A percentile compares a stretch with the other conserved stretches of the same genome.
Evolutionary conservation across 441 rosid species (phyloP).

Genomic region (Metrosideros polymorpha): DNA sequence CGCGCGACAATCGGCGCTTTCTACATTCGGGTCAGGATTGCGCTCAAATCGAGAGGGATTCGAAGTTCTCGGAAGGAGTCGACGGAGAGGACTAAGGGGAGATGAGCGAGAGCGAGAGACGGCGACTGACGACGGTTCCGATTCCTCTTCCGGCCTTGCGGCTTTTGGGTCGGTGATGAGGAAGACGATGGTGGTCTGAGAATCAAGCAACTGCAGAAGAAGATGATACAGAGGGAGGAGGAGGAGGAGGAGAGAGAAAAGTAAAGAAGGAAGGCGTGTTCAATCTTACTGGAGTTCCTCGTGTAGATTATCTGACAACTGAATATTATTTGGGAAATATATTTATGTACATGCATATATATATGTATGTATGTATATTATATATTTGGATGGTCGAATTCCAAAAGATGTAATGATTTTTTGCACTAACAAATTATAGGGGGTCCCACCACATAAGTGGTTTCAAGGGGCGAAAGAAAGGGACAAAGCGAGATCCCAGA

Average conservation of each 20-base stretch:
- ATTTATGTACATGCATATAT: neutral
- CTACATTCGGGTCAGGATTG: neutral
- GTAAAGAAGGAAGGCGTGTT: neutral
- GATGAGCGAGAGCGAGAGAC: fast-evolving
- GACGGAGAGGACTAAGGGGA: neutral
- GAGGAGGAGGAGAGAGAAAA: neutral
- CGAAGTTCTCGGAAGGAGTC: neutral
- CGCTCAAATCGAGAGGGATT: neutral
- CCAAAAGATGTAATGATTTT: neutral
- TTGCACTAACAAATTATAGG: no score
- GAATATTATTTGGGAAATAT: neutral
- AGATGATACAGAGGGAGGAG: neutral
- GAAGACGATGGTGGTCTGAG: neutral
- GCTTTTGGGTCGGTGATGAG: neutral
- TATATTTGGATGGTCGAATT: neutral
- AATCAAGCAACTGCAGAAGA: neutral
- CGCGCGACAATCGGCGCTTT: neutral
- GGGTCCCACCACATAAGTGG: neutral
- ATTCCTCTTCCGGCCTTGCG: neutral
- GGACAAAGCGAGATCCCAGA: neutral
- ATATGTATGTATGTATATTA: neutral
- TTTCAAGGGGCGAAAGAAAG: neutral
- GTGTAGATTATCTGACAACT: neutral
- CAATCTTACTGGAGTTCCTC: neutral
- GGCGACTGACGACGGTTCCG: neutral